phyloP scores from a whole-genome alignment of 2,329 filamentous ascomycete species.

The Clonostachys byssicola region DNA sequence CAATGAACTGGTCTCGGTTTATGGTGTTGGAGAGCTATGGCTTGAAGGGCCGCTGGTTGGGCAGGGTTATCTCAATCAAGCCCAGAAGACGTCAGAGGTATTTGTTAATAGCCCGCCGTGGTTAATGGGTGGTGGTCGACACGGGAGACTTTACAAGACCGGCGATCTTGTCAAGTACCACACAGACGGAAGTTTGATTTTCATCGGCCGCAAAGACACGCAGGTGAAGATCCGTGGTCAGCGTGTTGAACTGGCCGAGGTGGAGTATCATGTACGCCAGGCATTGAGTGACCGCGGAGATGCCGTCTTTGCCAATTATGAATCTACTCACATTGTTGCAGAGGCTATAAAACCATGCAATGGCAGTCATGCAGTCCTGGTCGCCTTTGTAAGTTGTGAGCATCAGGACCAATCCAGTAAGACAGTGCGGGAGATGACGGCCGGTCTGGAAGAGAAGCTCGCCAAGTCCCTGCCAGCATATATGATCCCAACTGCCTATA shows the following conservation, averaged over 20 bases:
- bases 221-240: conserved; percentile 76
- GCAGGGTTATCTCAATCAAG: conserved; percentile 52
- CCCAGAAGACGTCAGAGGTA: conserved; percentile 39
- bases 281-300: no score
- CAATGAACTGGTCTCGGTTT: conserved; percentile 25
- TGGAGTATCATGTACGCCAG: conserved; percentile 57
- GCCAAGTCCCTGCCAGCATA: conserved; percentile 1
- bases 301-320: no score
- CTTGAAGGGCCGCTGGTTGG: conserved; percentile 83
- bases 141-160: conserved; percentile 74
- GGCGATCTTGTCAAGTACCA: conserved; percentile 81
- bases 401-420: no score
- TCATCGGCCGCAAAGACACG: conserved; percentile 70
- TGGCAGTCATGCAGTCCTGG: no score
- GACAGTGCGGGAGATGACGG: no score
- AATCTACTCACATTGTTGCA: not conserved
- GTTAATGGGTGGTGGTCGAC: conserved; percentile 10
- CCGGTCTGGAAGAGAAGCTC: no score
- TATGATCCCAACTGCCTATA: conserved; percentile 1
- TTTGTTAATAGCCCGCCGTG: conserved; percentile 57
- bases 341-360: no score
- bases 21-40: conserved; percentile 76
- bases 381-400: no score
- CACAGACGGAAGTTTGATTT: conserved; percentile 68
- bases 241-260: conserved; percentile 73